These are phyloP conservation scores for Leccinum variicolor DNA, from an alignment of 768 basidiomycete genomes.

Conservation along the genomic window DNA sequence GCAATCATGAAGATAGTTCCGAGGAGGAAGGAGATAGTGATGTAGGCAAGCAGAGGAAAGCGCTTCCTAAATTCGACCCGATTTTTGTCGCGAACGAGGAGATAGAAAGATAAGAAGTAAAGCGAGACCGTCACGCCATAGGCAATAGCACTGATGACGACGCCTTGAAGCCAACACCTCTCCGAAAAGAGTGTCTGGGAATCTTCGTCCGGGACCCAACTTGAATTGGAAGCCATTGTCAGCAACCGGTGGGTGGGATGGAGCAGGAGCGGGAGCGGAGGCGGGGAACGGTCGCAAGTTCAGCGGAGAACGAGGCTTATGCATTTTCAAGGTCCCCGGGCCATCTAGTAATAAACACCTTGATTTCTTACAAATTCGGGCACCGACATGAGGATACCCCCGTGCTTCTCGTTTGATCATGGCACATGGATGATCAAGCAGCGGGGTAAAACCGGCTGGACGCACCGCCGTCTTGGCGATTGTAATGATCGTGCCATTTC, in stretches of 20 bases:
- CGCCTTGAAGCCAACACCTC: not conserved
- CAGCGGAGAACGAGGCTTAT: no score
- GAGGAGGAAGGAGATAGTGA: not conserved
- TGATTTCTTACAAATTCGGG: no score
- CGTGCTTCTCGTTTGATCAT: not conserved
- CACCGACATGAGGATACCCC: not conserved
- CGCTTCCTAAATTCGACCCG: not conserved
- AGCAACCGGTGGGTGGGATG: not conserved
- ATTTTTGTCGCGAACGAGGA: not conserved
- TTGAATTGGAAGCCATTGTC: conserved; percentile 16
- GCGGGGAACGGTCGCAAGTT: no score
- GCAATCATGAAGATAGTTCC: not conserved
- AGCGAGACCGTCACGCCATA: not conserved
- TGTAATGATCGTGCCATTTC: not conserved
- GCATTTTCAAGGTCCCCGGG: no score
- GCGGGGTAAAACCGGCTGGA: not conserved
- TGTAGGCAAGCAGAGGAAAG: not conserved
- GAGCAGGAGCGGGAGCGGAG: not conserved
- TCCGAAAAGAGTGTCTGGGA: conserved; percentile 9
- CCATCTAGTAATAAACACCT: no score
- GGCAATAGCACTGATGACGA: not conserved
- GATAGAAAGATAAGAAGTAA: not conserved
- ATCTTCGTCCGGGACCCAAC: conserved; percentile 14
- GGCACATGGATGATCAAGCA: no score
- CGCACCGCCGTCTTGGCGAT: not conserved